Evolutionary conservation across 345 rosid genomes (phyloP), one percentile per base, ranked within the genome.

Genomic region (Heritiera littoralis): DNA sequence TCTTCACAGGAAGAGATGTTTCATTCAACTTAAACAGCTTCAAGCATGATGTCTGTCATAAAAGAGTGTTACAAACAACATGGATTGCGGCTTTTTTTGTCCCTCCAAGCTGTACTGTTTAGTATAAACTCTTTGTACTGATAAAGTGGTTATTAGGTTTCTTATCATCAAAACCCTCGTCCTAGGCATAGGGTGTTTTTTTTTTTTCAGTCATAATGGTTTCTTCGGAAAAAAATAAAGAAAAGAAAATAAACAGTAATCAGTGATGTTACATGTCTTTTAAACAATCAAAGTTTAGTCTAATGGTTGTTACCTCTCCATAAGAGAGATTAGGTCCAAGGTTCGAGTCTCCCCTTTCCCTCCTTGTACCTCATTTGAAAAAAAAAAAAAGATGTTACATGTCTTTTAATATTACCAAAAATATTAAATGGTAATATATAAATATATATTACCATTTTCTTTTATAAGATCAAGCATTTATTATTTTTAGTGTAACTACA

Each of bases 161-260:
- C 56, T 14, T 51, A 14, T 60, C 40, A 72, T 35, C 38, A 35
- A 69, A 72, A 52, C 76, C 76, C 76, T 72, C 28, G 52, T 38
- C 63, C 76, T 72, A 52, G 2, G 76, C 46, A 28, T 72, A 52
- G 60, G 63, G 15, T 28, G 61, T 52, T 28, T 18, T 67, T 40
- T 12, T 3, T 18, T 43, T 45, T 67, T 2, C 28, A 23, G 28
- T 45, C 49, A 67, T 67, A 35, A 8, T 67, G 2, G 2, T 67
- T 15, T 41, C 67, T 38, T 64, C 8, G 12, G 0, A 43, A 43
- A 67, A 67, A 66, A 17, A 48, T 9, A 11, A 48, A 40, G 46
- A 40, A 66, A 35, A 35, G 38, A 35, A 35, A 35, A 35, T 35
- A 35, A 35, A 3, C 38, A 35, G 38, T 35, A 35, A 35, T 35